phyloP scores from a whole-genome alignment of 306 rosid genomes.

The Cicer cuneatum region DNA sequence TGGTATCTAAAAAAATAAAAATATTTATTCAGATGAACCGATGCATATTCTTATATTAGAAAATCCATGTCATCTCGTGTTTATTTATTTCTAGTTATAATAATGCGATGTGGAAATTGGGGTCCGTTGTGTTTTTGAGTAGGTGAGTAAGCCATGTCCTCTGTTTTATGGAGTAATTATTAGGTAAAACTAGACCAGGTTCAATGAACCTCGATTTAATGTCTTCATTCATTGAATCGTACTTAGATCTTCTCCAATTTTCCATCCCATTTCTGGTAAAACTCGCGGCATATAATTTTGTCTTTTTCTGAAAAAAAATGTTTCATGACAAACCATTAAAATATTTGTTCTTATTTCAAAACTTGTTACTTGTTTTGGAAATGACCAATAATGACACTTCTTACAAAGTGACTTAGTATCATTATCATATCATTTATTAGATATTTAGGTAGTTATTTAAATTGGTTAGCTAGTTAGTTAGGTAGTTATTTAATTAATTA shows the following conservation, averaged over 20 bases:
- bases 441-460: no score
- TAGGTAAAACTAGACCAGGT: constrained; percentile 53
- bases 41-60: neutral
- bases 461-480: no score
- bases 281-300: neutral
- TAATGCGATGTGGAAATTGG: constrained; percentile 45
- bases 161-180: neutral
- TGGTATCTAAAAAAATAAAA: neutral
- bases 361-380: neutral
- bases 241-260: no score
- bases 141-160: neutral
- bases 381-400: neutral
- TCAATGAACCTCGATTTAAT: constrained; percentile 53
- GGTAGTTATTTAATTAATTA: no score
- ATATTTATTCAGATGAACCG: neutral
- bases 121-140: neutral
- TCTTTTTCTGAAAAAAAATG: neutral
- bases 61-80: neutral
- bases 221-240: constrained; percentile 55
- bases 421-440: neutral
- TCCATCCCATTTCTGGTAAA: neutral
- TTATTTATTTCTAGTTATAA: neutral
- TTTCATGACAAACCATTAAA: neutral
- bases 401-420: neutral
- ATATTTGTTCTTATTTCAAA: neutral